Base-by-base conservation (phyloP, 116 monocot genomes). In the Phalaenopsis hybrid region DNA sequence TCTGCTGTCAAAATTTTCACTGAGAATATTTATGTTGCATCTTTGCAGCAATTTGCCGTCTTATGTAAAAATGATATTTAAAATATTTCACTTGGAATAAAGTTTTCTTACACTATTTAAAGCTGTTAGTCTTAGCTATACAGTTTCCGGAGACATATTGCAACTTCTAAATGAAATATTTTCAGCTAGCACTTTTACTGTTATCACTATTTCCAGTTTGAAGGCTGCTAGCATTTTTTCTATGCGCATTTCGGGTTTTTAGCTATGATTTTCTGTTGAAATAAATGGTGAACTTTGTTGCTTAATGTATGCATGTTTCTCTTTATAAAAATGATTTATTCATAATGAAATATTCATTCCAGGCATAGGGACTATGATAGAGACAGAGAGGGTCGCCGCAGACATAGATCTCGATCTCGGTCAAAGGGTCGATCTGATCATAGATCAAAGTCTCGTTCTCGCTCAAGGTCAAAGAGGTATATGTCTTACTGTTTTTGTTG, bases 381-480 rank as follows among this genome's bases (percentile, higher is more conserved):
- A 79, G 88, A 92, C 3, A 88, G 83, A 78, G 94, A 92, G 16
- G 80, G 89, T 31, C 86, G 87, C 0, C 85, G 80, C 13, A 85
- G 88, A 51, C 93, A 93, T 81, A 84, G 85, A 49, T 90, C 89
- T 80, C 90, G 90, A 72, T 94, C 94, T 74, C 86, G 51, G 51
- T 94, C 91, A 57, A 89, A 80, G 75, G 86, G 86, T 57, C 87
- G 85, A 84, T 89, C 92, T 73, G 87, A 89, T 34, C 93, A 57
- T 51, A 93, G 90, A 82, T 95, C 95, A 34, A 78, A 89, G 50
- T 95, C 95, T 81, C 95, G 90, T 34, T 96, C 96, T 73, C 92
- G 92, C 68, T 95, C 95, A 80, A 83, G 89, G 45, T 96, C 94
- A 75, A 93, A 94, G 79, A 96, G 96, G 96, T 94, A 57, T 50